A percentile compares a stretch with the other conserved stretches of the same genome.
Evolutionary conservation across 2,329 filamentous ascomycete genomes (phyloP).

Genomic region (Sporothrix dimorphospora): DNA sequence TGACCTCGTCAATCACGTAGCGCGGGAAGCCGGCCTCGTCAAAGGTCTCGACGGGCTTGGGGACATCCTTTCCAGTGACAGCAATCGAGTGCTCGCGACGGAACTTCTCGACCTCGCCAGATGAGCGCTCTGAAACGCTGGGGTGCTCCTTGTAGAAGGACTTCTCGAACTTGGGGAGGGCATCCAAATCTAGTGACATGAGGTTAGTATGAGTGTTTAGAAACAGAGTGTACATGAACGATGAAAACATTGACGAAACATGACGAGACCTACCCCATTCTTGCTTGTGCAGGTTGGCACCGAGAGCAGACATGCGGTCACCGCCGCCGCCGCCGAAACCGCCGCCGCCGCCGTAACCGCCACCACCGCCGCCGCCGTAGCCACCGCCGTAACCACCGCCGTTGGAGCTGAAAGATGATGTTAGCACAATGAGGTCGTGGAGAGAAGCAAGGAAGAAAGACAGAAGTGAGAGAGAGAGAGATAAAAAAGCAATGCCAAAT

Average conservation of each 20-base stretch:
- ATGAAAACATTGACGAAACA: neutral
- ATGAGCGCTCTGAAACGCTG: constrained; percentile 72
- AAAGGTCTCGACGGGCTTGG: constrained; percentile 94
- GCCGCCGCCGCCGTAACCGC: constrained; percentile 17
- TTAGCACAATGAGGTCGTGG: neutral
- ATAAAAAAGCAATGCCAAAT: neutral
- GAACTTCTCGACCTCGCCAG: constrained; percentile 84
- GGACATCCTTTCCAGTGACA: constrained; percentile 77
- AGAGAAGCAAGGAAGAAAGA: neutral
- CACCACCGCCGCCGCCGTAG: constrained; percentile 50
- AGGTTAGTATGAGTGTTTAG: neutral
- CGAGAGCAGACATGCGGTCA: constrained; percentile 92
- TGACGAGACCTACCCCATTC: constrained; percentile 71
- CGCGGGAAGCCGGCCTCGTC: constrained; percentile 96
- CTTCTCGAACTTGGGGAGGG: constrained; percentile 96
- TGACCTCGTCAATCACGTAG: constrained; percentile 98
- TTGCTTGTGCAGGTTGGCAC: constrained; percentile 83
- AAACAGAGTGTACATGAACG: neutral
- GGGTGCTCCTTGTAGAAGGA: constrained; percentile 98
- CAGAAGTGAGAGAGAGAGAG: neutral
- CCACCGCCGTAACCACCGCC: constrained; percentile 43
- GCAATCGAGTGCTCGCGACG: constrained; percentile 83
- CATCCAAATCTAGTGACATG: constrained; percentile 64
- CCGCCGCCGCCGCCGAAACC: constrained; percentile 60
- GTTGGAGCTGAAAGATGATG: constrained; percentile 6